These are phyloP conservation scores for Amanita pallidorosea DNA, from an alignment of 768 basidiomycete species.

Conservation along the genomic window DNA sequence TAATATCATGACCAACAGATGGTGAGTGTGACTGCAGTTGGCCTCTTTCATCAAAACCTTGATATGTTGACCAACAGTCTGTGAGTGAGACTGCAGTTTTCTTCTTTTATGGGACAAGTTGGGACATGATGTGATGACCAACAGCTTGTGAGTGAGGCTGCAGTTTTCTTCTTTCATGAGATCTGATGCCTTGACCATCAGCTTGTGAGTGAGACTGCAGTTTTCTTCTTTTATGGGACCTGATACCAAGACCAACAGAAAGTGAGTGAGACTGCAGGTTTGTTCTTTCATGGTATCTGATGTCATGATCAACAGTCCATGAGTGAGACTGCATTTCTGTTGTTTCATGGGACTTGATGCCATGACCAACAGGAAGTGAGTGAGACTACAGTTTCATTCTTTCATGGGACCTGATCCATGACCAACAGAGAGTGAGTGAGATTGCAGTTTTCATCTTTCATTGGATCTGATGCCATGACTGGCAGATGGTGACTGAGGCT, in stretches of 20 bases:
- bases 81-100: too few species aligned
- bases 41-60: background rate
- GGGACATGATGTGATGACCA: background rate
- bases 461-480: background rate
- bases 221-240: background rate
- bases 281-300: background rate
- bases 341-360: background rate
- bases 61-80: background rate
- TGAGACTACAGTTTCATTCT: too few species aligned
- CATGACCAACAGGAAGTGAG: background rate
- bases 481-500: background rate
- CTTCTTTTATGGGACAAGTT: too few species aligned
- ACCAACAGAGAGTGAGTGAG: background rate
- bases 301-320: background rate
- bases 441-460: background rate
- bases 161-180: background rate
- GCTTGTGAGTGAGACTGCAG: background rate
- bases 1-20: background rate
- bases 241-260: background rate
- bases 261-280: background rate
- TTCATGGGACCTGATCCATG: too few species aligned
- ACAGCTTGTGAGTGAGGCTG: background rate
- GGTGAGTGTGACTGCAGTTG: background rate
- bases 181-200: background rate
- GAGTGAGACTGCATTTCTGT: background rate